These are phyloP conservation scores for Talaromyces borbonicus DNA, from an alignment of 495 filamentous ascomycete genomes.

Conservation along the genomic window DNA sequence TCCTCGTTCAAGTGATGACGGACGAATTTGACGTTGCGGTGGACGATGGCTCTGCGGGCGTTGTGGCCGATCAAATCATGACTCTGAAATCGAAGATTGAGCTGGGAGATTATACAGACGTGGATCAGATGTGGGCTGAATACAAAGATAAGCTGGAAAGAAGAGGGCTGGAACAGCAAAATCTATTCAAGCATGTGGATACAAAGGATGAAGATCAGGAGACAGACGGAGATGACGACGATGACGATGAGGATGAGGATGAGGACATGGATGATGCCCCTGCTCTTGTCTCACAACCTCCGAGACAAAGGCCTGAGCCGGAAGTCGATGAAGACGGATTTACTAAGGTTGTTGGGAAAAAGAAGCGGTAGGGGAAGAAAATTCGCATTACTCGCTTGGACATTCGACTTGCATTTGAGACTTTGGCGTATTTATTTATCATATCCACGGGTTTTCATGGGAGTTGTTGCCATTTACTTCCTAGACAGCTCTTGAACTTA, in stretches of 20 bases:
- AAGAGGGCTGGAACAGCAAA: slow-evolving; percentile 40
- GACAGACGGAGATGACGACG: slow-evolving; percentile 19
- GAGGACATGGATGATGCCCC: slow-evolving; percentile 20
- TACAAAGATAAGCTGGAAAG: slow-evolving; percentile 51
- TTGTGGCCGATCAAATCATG: slow-evolving; percentile 64
- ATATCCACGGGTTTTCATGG: too few species aligned
- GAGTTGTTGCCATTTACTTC: too few species aligned
- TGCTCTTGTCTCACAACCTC: slow-evolving; percentile 19
- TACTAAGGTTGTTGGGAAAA: slow-evolving; percentile 73
- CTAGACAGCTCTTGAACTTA: too few species aligned
- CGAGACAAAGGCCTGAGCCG: slow-evolving; percentile 54
- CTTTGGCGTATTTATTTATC: too few species aligned
- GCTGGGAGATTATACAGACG: slow-evolving; percentile 53
- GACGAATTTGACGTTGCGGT: slow-evolving; percentile 91
- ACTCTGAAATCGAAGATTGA: slow-evolving; percentile 49
- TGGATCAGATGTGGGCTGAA: slow-evolving; percentile 56
- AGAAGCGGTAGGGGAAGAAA: slow-evolving; percentile 45
- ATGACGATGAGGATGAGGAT: slow-evolving; percentile 46
- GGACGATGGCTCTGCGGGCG: slow-evolving; percentile 75
- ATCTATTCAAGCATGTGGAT: slow-evolving; percentile 49
- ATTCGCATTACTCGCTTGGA: too few species aligned
- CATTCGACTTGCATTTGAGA: too few species aligned
- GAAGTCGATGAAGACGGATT: slow-evolving; percentile 93
- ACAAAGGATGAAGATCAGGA: slow-evolving; percentile 35
- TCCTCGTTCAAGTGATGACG: slow-evolving; percentile 78